These are phyloP conservation scores for Xylogone sp. DNA, from an alignment of 2,329 filamentous ascomycete species.

Conservation along the genomic window DNA sequence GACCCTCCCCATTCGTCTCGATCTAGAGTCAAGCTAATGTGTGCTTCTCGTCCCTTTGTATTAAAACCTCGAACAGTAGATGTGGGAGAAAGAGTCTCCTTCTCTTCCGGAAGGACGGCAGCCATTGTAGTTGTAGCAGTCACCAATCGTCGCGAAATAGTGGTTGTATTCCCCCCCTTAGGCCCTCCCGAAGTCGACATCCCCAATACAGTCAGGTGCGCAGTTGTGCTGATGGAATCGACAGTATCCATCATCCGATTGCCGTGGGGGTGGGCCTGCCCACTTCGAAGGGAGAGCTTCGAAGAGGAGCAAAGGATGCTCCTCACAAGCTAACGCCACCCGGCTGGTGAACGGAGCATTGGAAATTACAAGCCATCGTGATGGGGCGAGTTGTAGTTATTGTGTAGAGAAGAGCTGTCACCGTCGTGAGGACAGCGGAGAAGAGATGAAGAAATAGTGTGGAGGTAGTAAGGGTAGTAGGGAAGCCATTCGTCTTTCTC, in stretches of 20 bases:
- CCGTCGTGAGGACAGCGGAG: not conserved
- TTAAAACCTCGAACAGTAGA: constrained; percentile 1
- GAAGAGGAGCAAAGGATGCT: not conserved
- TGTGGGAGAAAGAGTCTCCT: constrained; percentile 7
- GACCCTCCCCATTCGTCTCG: constrained; percentile 11
- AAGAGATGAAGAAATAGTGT: not conserved
- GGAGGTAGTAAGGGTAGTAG: not conserved
- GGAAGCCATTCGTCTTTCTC: not conserved
- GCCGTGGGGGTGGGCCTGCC: not conserved
- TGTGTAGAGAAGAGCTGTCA: not conserved
- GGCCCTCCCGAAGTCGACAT: not conserved
- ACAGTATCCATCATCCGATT: not conserved
- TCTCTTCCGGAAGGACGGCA: constrained; percentile 14
- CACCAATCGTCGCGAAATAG: constrained; percentile 14
- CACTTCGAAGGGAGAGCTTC: not conserved
- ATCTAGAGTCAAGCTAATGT: constrained; percentile 1
- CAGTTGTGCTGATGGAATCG: not conserved
- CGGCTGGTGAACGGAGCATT: not conserved
- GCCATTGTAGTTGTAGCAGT: constrained; percentile 2
- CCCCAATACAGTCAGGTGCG: not conserved
- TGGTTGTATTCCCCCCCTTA: constrained; percentile 5
- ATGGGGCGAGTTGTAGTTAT: not conserved
- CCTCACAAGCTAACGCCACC: not conserved
- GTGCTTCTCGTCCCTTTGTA: constrained; percentile 1
- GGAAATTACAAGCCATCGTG: not conserved